These are phyloP conservation scores for Diaporthe helianthi DNA, from an alignment of 2,329 filamentous ascomycete genomes.

Conservation along the genomic window DNA sequence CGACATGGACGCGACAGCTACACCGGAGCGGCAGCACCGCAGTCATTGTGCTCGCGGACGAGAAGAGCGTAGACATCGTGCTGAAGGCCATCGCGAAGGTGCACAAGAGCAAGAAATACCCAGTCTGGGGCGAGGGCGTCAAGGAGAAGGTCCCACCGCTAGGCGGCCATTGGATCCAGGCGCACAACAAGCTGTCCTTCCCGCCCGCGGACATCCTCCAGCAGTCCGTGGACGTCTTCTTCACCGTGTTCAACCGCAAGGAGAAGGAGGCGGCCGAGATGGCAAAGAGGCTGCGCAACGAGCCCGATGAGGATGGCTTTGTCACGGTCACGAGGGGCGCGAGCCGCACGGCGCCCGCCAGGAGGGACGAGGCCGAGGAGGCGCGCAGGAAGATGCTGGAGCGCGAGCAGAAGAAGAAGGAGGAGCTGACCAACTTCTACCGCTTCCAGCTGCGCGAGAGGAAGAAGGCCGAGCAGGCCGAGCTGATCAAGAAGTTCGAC, in stretches of 20 bases:
- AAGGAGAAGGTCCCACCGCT: conserved; percentile 63
- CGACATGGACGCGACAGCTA: conserved; percentile 75
- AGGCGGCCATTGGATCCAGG: conserved; percentile 64
- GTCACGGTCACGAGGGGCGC: conserved; percentile 85
- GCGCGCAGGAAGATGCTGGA: conserved; percentile 66
- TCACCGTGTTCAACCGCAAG: conserved; percentile 78
- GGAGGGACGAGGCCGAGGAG: conserved; percentile 73
- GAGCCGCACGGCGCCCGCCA: conserved; percentile 73
- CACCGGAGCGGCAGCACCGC: conserved; percentile 79
- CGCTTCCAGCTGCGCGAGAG: conserved; percentile 83
- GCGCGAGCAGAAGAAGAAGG: conserved; percentile 67
- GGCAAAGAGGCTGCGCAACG: conserved; percentile 71
- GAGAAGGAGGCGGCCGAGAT: conserved; percentile 69
- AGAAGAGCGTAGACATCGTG: conserved; percentile 76
- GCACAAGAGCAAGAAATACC: conserved; percentile 64
- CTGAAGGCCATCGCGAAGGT: conserved; percentile 76
- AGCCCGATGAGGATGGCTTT: conserved; percentile 95
- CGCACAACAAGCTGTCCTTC: conserved; percentile 75
- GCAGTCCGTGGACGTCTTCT: conserved; percentile 81
- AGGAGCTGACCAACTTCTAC: conserved; percentile 77
- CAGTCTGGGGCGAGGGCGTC: conserved; percentile 73
- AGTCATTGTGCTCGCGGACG: conserved; percentile 83
- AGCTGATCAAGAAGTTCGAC: conserved; percentile 75
- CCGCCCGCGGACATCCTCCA: conserved; percentile 74
- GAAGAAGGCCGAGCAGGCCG: conserved; percentile 76